Base-by-base conservation (phyloP, 257 asterid species). In the Cruciata laevipes region DNA sequence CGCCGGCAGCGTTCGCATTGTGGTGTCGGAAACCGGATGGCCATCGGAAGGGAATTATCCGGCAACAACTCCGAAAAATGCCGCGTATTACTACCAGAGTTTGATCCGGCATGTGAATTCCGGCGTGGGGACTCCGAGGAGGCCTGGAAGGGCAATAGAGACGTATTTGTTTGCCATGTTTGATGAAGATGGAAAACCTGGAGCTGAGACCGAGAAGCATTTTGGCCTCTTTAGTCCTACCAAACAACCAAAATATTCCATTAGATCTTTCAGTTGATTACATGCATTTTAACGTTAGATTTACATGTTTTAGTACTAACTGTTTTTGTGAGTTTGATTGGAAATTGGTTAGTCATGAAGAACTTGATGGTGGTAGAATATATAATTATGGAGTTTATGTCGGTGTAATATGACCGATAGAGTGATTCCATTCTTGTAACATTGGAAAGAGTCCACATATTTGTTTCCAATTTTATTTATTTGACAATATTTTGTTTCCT, bases 111-210 rank as follows among this genome's bases (percentile, higher is more conserved):
- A 75, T 18, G 77, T 74, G 3, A 25, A 38, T 0, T 44, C 69
- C 10, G 77, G 73, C 10, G 14, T 20, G 9, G 72, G 77, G 64
- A 84, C 88, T 6, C 89, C 86, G 0, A 82, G 59, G 69, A 75
- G 60, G 74, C 76, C 72, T 6, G 82, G 71, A 35, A 66, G 10
- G 27, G 65, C 33, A 7, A 68, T 82, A 2, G 85, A 84, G 60
- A 84, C 90, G 10, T 82, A 84, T 74, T 27, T 86, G 56, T 84
- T 86, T 51, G 86, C 84, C 3, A 75, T 86, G 84, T 86, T 82
- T 68, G 90, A 84, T 17, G 90, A 86, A 69, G 84, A 86, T 40
- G 0, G 31, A 8, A 86, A 86, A 77, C 1, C 1, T 0, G 80
- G 81, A 30, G 66, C 35, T 0, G 0, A 8, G 0, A 75, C 52